phyloP scores from a whole-genome alignment of 2,329 filamentous ascomycete species.

The Truncatella angustata region DNA sequence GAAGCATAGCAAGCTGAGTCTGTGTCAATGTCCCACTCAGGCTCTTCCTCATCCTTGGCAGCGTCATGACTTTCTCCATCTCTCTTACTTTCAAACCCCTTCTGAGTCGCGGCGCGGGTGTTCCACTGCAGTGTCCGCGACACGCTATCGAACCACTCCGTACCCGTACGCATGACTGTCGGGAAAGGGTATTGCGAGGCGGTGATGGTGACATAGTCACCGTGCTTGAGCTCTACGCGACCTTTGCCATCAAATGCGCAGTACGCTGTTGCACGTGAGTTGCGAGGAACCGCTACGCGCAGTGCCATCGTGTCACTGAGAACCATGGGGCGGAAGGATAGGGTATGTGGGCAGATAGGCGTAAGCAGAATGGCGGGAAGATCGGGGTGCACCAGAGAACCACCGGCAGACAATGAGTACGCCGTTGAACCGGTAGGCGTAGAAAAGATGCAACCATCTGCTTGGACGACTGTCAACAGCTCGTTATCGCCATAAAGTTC shows the following conservation, averaged over 20 bases:
- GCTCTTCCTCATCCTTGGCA: slow-evolving; percentile 51
- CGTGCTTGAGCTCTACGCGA: slow-evolving; percentile 86
- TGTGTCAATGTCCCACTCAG: slow-evolving; percentile 93
- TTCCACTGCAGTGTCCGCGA: slow-evolving; percentile 94
- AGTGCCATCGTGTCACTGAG: slow-evolving; percentile 92
- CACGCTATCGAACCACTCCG: slow-evolving; percentile 97
- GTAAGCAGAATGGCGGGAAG: slow-evolving; percentile 96
- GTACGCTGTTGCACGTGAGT: slow-evolving; percentile 89
- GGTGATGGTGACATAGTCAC: slow-evolving; percentile 94
- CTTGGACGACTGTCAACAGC: slow-evolving; percentile 91
- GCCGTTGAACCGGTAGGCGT: slow-evolving; percentile 94
- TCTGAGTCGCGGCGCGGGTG: slow-evolving; percentile 86
- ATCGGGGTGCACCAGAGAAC: slow-evolving; percentile 92
- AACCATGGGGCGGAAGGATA: slow-evolving; percentile 97
- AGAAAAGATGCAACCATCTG: slow-evolving; percentile 96
- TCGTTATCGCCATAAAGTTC: slow-evolving; percentile 96
- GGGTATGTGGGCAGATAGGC: slow-evolving; percentile 94
- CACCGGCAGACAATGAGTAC: slow-evolving; percentile 93
- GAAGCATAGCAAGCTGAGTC: slow-evolving; percentile 71
- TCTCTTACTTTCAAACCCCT: slow-evolving; percentile 67
- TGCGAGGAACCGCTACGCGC: slow-evolving; percentile 79
- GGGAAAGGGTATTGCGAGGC: slow-evolving; percentile 97
- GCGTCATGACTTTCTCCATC: slow-evolving; percentile 45
- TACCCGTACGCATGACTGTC: slow-evolving; percentile 84
- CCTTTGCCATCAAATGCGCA: slow-evolving; percentile 98